phyloP scores from a whole-genome alignment of 352 stramenopile species.

The Phytophthora colocasiae region DNA sequence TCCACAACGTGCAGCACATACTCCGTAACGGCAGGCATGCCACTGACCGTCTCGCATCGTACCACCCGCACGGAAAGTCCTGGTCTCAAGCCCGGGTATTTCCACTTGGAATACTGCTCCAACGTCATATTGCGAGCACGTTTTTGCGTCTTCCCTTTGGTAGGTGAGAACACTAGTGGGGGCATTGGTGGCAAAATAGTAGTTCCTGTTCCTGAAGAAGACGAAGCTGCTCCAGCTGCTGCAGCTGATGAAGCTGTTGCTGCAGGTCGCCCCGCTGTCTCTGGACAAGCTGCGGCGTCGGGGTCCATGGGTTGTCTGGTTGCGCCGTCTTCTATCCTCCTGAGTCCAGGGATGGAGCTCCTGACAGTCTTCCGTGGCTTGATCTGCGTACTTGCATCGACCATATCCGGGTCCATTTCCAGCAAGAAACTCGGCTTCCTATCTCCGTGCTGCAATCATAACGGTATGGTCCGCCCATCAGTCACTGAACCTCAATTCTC shows the following conservation, averaged over 20 bases:
- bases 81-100: conserved; percentile 58
- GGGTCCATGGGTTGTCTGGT: conserved; percentile 27
- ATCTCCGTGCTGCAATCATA: conserved; percentile 42
- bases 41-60: conserved; percentile 58
- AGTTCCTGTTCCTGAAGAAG: conserved; percentile 19
- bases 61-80: conserved; percentile 79
- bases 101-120: conserved; percentile 63
- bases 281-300: conserved; percentile 33
- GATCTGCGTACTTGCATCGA: conserved; percentile 7
- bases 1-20: conserved; percentile 84
- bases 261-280: conserved; percentile 28
- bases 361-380: conserved; percentile 31
- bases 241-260: background rate
- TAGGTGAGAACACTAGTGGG: conserved; percentile 60
- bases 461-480: conserved; percentile 37
- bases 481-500: conserved; percentile 21
- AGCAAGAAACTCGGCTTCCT: conserved; percentile 41
- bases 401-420: conserved; percentile 27
- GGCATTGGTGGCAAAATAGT: conserved; percentile 60
- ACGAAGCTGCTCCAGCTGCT: conserved; percentile 17
- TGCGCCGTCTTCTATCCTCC: conserved; percentile 35
- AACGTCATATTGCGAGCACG: conserved; percentile 53
- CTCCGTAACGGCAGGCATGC: conserved; percentile 69
- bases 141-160: conserved; percentile 42
- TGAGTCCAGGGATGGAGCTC: conserved; percentile 22